A percentile compares a stretch with the other conserved stretches of the same genome.
Conservation (phyloP, 2,329 filamentous ascomycete genomes). For the Phialocephala subalpina region DNA sequence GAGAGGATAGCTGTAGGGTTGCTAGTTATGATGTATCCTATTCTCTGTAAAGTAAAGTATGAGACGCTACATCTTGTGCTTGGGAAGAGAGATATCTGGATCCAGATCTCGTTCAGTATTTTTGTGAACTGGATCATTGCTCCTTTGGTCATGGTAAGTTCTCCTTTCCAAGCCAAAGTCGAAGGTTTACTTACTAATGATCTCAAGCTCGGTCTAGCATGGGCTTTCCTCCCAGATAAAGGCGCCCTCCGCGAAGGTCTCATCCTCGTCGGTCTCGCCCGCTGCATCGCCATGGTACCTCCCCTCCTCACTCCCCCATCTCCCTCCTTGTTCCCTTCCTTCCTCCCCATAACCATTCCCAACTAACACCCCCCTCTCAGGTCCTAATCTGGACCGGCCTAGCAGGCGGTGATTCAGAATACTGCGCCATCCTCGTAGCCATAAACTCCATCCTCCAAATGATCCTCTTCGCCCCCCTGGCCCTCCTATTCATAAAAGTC, state of each 20-base stretch:
- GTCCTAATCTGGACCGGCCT: slow-evolving; percentile 78
- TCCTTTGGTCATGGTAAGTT: slow-evolving; percentile 75
- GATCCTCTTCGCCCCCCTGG: slow-evolving; percentile 74
- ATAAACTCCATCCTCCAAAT: slow-evolving; percentile 80
- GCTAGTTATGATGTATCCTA: slow-evolving; percentile 94
- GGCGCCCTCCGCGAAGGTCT: slow-evolving; percentile 68
- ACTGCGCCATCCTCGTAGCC: slow-evolving; percentile 80
- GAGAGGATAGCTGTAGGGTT: slow-evolving; percentile 71
- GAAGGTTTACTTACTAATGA: not conserved
- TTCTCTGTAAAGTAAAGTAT: slow-evolving; percentile 85
- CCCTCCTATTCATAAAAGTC: slow-evolving; percentile 71
- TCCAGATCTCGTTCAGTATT: slow-evolving; percentile 80
- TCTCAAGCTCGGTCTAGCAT: slow-evolving; percentile 64
- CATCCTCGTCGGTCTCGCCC: slow-evolving; percentile 82
- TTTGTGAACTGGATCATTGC: slow-evolving; percentile 85
- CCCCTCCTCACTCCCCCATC: too few relatives aligned
- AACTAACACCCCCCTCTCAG: slow-evolving; percentile 14
- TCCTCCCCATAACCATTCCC: not conserved
- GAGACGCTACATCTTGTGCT: slow-evolving; percentile 77
- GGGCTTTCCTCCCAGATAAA: slow-evolving; percentile 71
- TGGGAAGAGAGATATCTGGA: slow-evolving; percentile 70
- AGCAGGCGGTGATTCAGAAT: slow-evolving; percentile 80
- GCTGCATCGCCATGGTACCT: slow-evolving; percentile 86
- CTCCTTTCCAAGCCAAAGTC: not conserved
- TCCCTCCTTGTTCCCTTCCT: not conserved